Conservation (phyloP, 2,329 filamentous ascomycete species). For the Colletotrichum tofieldiae region DNA sequence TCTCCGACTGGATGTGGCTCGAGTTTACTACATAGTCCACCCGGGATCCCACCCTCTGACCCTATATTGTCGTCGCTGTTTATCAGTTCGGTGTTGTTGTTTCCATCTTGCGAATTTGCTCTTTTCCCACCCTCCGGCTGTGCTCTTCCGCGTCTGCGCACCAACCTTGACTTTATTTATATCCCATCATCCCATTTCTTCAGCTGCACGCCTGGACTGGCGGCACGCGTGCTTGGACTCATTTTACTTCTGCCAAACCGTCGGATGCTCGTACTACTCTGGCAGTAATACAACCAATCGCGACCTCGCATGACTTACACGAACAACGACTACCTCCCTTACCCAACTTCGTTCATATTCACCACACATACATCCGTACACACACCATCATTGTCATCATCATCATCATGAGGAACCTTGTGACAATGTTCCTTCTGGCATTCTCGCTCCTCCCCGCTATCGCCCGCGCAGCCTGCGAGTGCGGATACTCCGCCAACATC, state of each 20-base stretch:
- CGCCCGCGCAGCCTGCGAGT: slow-evolving; percentile 70
- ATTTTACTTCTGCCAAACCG: slow-evolving; percentile 17
- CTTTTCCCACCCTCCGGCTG: not conserved
- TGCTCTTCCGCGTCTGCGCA: slow-evolving; percentile 4
- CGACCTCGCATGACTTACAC: not conserved
- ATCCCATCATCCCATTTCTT: slow-evolving; percentile 21
- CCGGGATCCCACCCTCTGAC: not conserved
- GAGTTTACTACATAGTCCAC: slow-evolving; percentile 19
- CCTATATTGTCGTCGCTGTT: not conserved
- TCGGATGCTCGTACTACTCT: slow-evolving; percentile 18
- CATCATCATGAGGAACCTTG: slow-evolving; percentile 18
- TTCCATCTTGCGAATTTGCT: not conserved
- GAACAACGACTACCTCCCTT: not conserved
- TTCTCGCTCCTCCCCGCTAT: slow-evolving; percentile 35
- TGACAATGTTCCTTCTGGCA: slow-evolving; percentile 23
- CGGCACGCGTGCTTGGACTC: slow-evolving; percentile 4
- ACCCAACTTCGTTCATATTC: not conserved
- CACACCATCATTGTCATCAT: too few species aligned
- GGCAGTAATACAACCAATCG: slow-evolving; percentile 18
- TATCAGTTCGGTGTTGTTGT: not conserved
- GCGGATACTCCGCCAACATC: slow-evolving; percentile 76
- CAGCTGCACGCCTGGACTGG: slow-evolving; percentile 24
- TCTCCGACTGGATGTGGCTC: not conserved
- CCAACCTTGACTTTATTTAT: not conserved
- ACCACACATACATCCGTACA: not conserved